Evolutionary conservation across 768 basidiomycete genomes (phyloP), one percentile per base, ranked within the genome.

Genomic region (Russula olivacea): DNA sequence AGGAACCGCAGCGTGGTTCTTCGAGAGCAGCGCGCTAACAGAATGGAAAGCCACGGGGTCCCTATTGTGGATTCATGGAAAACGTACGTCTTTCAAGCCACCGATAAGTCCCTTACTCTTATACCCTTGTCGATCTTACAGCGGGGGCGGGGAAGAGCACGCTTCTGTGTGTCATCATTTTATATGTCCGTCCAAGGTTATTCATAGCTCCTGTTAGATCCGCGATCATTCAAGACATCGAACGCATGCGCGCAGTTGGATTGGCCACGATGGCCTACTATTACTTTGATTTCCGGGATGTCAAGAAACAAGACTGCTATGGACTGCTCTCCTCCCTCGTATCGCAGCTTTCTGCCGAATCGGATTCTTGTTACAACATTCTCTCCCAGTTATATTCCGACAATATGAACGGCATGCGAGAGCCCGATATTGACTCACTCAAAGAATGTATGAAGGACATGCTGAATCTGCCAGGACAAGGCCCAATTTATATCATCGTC

Each of bases 241-340:
- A 45, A 4, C 15, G 8, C 43, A 45, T 45, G 43, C 43, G 1
- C 14, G 8, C 19, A 45, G 43, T 4, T 5, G 43, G 43, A 45
- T 45, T 45, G 43, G 43, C 43, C 43, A 45, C 9, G 3, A 45
- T 45, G 10, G 43, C 43, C 17, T 45, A 45, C 10, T 45, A 45
- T 17, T 45, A 45, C 4, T 45, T 45, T 11, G 43, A 45, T n/a
- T 45, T 45, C n/a, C 48, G 23, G 23, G 58, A 59, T 19, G 15
- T 23, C 23, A 19, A 34, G 7, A 59, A 59, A 8, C 58, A 59
- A 30, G 36, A 59, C 19, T 19, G 19, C n/a, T 17, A 28, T 4
- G 58, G 58, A 10, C 15, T 59, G 11, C 38, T 59, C 34, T 40
- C 47, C 1, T 59, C 58, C 23, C 58, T 59, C 58, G 15, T 50